Base-by-base conservation (phyloP, 2,329 filamentous ascomycete species). In the Myriangium duriaei region DNA sequence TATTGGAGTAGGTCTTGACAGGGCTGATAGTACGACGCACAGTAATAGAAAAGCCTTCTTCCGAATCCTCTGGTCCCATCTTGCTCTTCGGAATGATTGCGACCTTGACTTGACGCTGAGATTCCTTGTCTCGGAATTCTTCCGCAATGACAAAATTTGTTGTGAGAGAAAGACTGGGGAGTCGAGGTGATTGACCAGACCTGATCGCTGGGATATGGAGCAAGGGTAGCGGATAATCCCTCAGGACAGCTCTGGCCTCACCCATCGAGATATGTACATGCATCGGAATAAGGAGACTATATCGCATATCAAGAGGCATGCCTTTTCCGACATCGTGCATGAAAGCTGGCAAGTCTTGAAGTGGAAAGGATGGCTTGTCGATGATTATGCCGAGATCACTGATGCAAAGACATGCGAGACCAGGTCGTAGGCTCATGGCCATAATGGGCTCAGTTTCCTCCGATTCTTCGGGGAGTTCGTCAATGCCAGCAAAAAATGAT, bases 61-160 rank as follows among this genome's bases (percentile, higher is more conserved):
- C 67, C 11, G 65, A 69, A 2, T 77, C 70, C 36, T 75, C 70
- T n/a, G 63, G 49, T 16, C 58, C 54, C 36, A 66, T 63, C 42
- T 65, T 71, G 18, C 68, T 69, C 2, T 81, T 74, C 1, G 88
- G 87, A 1, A 95, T 76, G 38, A 98, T 80, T 42, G 91, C 77
- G 11, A 98, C 81, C 42, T 76, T 72, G 36, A 92, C 81, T 49
- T 81, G 74, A 24, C 88, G 74, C 2, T 79, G 81, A 2, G 87
- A 93, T 54, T 88, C 77, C 11, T 74, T 61, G 13, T 85, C 82
- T 43, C 86, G 74, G 49, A 79, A 94, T 56, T 98, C 92, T 60
- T 98, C 91, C 0, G 86, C 92, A 44, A 98, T 79, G 4, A 98
- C 87, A 55, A 98, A 95, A 52, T 98, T 84, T 1, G 87, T 82